Evolutionary conservation across 2,329 filamentous ascomycete genomes (phyloP).

Genomic region (Fusarium longipes): DNA sequence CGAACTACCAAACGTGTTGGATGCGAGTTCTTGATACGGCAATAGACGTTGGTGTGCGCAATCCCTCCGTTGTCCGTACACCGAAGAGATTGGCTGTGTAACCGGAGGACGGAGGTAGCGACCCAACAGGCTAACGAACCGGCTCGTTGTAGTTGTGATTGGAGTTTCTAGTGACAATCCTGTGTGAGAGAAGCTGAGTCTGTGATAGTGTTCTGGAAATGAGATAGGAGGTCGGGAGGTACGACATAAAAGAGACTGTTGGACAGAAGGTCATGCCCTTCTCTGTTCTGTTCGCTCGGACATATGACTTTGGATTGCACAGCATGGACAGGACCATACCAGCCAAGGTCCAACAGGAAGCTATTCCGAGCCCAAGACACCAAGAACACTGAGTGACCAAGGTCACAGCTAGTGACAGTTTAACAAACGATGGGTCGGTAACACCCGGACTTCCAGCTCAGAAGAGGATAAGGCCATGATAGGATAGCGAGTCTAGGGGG

Average conservation of each 20-base stretch:
- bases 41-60: not conserved
- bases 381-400: conserved; percentile 4
- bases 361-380: conserved; percentile 21
- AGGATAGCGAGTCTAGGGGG: conserved; percentile 2
- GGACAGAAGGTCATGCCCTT: not conserved
- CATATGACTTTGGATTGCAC: not conserved
- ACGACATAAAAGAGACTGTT: not conserved
- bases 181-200: not conserved
- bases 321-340: not conserved
- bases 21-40: conserved; percentile 9
- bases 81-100: conserved; percentile 18
- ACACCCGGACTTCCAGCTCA: conserved; percentile 19
- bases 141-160: conserved; percentile 18
- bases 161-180: conserved; percentile 5
- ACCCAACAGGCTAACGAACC: conserved; percentile 14
- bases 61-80: conserved; percentile 2
- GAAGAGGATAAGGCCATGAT: conserved; percentile 1
- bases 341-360: conserved; percentile 31
- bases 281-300: not conserved
- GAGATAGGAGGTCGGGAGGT: not conserved
- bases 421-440: not conserved
- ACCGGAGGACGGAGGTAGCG: conserved; percentile 4
- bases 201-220: not conserved
- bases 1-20: conserved; percentile 27
- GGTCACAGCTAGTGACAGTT: conserved; percentile 22